Evolutionary conservation across 2,329 filamentous ascomycete genomes (phyloP).

Genomic region (Pseudogymnoascus sp.): DNA sequence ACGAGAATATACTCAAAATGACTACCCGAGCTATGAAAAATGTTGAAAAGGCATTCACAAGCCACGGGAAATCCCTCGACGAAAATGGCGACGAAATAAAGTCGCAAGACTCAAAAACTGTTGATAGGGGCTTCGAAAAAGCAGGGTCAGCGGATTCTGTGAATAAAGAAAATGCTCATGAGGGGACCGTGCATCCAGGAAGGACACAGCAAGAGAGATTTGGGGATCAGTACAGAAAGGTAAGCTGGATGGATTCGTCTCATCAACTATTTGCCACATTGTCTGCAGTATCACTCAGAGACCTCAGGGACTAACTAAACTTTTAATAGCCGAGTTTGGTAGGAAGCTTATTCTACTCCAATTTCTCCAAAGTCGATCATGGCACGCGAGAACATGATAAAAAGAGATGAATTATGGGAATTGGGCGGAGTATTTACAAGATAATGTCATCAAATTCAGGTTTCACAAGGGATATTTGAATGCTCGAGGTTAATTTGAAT

Average conservation of each 20-base stretch:
- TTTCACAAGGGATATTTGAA: not conserved
- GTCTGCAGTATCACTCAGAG: not conserved
- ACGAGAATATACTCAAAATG: not conserved
- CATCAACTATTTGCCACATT: not conserved
- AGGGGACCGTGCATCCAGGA: not conserved
- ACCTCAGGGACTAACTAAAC: not conserved
- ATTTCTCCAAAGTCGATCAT: conserved; percentile 1
- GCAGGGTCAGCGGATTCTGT: not conserved
- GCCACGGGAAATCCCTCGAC: not conserved
- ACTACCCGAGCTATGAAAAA: not conserved
- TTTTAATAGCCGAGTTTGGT: not conserved
- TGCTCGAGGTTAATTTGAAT: not conserved
- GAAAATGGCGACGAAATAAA: not conserved
- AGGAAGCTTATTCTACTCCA: not conserved
- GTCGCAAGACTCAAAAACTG: not conserved
- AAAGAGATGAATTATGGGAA: not conserved
- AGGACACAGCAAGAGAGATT: conserved; percentile 1
- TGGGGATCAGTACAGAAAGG: conserved; percentile 5
- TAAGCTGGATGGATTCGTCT: not conserved
- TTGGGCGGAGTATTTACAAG: not conserved
- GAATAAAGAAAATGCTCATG: not conserved
- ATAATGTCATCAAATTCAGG: not conserved
- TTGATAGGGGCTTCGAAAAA: not conserved
- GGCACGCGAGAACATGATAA: not conserved
- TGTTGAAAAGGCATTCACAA: not conserved